Base-by-base conservation (phyloP, 805 yeast genomes). In the Hanseniaspora nectarophila region DNA sequence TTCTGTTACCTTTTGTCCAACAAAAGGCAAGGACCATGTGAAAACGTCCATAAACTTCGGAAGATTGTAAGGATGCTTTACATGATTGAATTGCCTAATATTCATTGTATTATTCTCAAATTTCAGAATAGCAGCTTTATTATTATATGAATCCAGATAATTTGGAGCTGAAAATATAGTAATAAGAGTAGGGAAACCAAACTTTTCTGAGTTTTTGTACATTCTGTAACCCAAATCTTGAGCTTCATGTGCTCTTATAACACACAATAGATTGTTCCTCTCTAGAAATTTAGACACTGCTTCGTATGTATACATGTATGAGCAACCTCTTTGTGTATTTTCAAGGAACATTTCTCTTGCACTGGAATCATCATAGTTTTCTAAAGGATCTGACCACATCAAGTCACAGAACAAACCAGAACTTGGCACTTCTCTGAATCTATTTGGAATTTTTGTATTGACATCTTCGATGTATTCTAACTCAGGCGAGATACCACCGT, bases 31-130 rank as follows among this genome's bases (percentile, higher is more conserved):
- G 1, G 96, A 85, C 97, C 97, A 92, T 10, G 95, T 83, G 67
- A 90, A 90, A 6, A 90, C 95, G 66, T 92, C 97, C 95, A 89
- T 87, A 61, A 89, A 86, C 65, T 88, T 88, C 7, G 97, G 97
- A 58, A 92, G 73, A 87, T 95, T 88, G 68, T 92, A 90, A 1
- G 98, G 98, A 67, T 90, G 97, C 5, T 95, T 95, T 28, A 88
- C 80, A 61, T 82, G 70, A 67, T 89, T 88, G 72, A 92, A 90
- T 68, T 90, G 97, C 54, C 97, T 77, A 54, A 90, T 90, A 67
- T 90, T 92, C 92, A 90, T 83, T 21, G 88, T 92, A 59, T 88
- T 82, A 63, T 85, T 78, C 60, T 86, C 96, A 67, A 89, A 90
- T 67, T 87, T 88, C 59, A 90, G 72, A 16, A 90, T 87, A 0